Base-by-base conservation (phyloP, 371 early-diverging fungal genomes). In the Mortierella sp. region DNA sequence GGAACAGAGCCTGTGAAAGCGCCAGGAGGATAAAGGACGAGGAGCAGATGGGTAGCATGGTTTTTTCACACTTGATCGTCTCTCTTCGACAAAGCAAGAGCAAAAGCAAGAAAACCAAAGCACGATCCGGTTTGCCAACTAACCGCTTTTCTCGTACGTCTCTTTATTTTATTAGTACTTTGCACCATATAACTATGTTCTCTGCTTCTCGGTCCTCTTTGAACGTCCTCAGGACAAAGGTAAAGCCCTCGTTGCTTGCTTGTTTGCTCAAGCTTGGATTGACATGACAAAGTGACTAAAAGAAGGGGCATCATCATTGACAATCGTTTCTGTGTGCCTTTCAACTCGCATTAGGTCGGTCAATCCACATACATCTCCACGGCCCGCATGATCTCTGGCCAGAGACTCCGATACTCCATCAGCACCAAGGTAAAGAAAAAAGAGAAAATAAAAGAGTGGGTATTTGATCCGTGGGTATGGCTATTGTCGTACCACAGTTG, bases 341-440 rank as follows among this genome's bases (percentile, higher is more conserved):
- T 70, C 31, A 34, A 21, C 37, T 57, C 31, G 28, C 53, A 26
- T 46, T 72, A 86, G 82, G 71, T 81, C 72, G 86, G 86, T 40
- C 78, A 86, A 72, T 86, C 86, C 48, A 81, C 86, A 78, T 79
- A 76, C 71, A 81, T 86, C 54, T 73, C 81, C 26, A 72, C 86
- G 14, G 86, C 86, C 37, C 86, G 86, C 19, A 74, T 79, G 79
- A 57, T 86, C 72, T 86, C 86, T 40, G 82, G 86, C 44, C 86
- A 86, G 82, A 78, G 86, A 71, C 55, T 86, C 71, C 76, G 76
- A 73, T 86, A 86, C 73, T 81, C 86, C 13, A 53, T 86, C 51
- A 79, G 77, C 74, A 77, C 86, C 72, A 86, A 81, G 82, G 86
- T 86, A 81, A 61, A 3, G 14, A 46, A 61, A 50, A 26, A 10